Base-by-base conservation (phyloP, 352 stramenopile species). In the Phytophthora litchii region DNA sequence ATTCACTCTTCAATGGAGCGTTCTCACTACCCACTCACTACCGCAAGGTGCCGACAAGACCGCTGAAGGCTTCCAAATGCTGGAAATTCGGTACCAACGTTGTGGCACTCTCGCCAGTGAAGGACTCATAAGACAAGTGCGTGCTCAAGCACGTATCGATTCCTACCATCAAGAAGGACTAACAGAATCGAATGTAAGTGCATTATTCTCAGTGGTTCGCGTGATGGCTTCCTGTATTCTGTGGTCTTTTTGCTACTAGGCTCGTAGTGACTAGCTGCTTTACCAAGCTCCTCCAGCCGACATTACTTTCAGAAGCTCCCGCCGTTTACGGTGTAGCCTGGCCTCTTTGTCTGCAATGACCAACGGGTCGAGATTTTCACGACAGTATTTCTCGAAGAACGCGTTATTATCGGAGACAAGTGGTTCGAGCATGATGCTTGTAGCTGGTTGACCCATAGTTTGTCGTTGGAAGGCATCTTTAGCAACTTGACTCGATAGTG, bases 21-120 rank as follows among this genome's bases (percentile, higher is more conserved):
- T 70, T 78, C 13, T 75, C 57, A 10, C 11, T 74, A 37, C 46
- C 72, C 37, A 50, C 64, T 14, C 48, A 77, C 23, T 92, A 89
- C 36, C 83, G 83, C 0, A 91, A 88, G 55, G 75, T 92, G 17
- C 83, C 83, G 0, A 83, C 67, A 38, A 67, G 83, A 19, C 83
- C 83, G 6, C 47, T 92, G 13, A 92, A 92, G 47, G 80, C 83
- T 16, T 78, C 80, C 12, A 92, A 92, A 56, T 80, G 68, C 42
- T 92, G 83, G 83, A 84, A 84, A 42, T 76, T 80, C 20, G 73
- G 66, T 6, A 51, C 46, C 17, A 71, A 64, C n/a, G 19, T 74
- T 13, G 56, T 80, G 9, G 60, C 60, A 45, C 60, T 86, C 23
- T 68, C 61, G 0, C 60, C 60, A 7, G 36, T 74, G 2, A 59